phyloP scores from a whole-genome alignment of 306 rosid species.

The Gleditsia sinensis region DNA sequence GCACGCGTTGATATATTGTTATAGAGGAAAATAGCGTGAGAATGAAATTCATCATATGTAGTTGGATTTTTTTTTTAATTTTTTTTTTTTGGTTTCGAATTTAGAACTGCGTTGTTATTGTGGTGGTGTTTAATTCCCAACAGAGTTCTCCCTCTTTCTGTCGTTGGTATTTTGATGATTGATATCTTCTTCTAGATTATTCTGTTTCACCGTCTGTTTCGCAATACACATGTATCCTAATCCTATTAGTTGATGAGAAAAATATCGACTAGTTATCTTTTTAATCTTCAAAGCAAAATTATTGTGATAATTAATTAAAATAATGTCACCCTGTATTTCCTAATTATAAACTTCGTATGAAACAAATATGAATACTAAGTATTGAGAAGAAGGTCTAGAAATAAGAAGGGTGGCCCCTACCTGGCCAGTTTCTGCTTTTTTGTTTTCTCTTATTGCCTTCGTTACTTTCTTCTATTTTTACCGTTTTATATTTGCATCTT shows the following conservation, averaged over 20 bases:
- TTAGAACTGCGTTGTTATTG: background rate
- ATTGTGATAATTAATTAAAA: too few species aligned
- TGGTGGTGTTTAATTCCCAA: background rate
- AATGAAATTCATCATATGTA: background rate
- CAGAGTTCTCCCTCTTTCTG: background rate
- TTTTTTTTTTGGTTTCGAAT: background rate
- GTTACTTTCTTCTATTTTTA: too few species aligned
- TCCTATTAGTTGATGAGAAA: too few species aligned
- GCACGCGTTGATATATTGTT: background rate
- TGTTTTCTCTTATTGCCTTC: too few species aligned
- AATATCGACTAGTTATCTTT: too few species aligned
- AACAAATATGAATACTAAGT: background rate
- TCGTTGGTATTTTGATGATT: background rate
- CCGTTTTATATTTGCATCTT: too few species aligned
- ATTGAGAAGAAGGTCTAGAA: background rate
- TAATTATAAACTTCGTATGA: too few species aligned
- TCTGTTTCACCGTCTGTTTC: background rate
- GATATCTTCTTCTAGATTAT: background rate
- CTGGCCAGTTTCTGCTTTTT: too few species aligned
- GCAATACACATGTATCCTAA: background rate
- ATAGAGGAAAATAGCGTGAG: background rate
- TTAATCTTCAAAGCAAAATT: too few species aligned
- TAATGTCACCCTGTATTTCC: too few species aligned
- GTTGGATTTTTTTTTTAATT: background rate
- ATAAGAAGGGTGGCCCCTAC: too few species aligned